phyloP scores from a whole-genome alignment of 148 eudicot genomes.

The Tetragonia tetragonoides region DNA sequence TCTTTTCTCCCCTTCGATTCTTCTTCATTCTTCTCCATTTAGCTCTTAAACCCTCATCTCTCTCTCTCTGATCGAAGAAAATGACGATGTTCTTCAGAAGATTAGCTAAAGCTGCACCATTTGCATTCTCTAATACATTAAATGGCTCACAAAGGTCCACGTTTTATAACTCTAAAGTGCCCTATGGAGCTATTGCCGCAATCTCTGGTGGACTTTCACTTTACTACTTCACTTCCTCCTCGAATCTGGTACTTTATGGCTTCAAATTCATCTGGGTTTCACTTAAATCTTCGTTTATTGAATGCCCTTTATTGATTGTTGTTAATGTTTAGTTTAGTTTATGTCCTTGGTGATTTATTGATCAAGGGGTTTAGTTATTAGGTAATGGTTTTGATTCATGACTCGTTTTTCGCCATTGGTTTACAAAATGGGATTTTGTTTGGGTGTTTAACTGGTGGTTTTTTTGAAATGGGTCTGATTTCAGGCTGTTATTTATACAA shows the following conservation, averaged over 20 bases:
- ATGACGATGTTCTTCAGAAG: slow-evolving; percentile 64
- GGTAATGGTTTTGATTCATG: not conserved
- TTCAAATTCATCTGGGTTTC: slow-evolving; percentile 23
- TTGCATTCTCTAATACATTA: slow-evolving; percentile 39
- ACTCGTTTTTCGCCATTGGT: not conserved
- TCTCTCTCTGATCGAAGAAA: slow-evolving; percentile 21
- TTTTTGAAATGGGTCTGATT: not conserved
- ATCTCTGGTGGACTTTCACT: slow-evolving; percentile 71
- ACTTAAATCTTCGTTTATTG: slow-evolving; percentile 8
- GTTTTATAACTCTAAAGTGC: slow-evolving; percentile 31
- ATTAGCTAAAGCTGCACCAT: slow-evolving; percentile 59
- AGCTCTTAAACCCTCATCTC: slow-evolving; percentile 19
- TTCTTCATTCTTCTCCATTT: not conserved
- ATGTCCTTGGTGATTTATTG: not conserved
- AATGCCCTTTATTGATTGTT: slow-evolving; percentile 4
- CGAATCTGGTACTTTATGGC: slow-evolving; percentile 52
- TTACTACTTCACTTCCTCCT: slow-evolving; percentile 54
- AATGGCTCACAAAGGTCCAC: slow-evolving; percentile 35
- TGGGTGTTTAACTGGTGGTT: not conserved
- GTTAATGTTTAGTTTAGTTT: not conserved
- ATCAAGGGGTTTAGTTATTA: not conserved
- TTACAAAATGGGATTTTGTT: not conserved
- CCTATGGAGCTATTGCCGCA: slow-evolving; percentile 73
- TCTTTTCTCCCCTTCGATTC: not conserved
- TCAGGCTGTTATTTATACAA: not conserved